Conservation (phyloP, 176 grass and related monocot genomes). For the Aegilops tauschii region DNA sequence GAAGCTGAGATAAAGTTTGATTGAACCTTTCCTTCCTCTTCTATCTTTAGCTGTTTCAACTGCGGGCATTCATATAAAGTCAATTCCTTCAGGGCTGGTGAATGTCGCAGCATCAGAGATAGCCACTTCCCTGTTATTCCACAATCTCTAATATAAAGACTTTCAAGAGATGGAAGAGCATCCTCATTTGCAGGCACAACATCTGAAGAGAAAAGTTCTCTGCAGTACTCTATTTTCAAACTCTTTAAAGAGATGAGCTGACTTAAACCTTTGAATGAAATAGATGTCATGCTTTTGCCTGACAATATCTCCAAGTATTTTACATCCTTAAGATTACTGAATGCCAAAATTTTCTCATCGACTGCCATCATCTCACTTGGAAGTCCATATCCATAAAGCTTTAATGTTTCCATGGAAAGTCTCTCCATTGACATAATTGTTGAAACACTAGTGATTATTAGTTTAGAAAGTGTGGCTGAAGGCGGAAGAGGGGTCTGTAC, state of each 20-base stretch:
- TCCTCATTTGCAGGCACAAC: not conserved
- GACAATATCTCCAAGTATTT: too few species aligned
- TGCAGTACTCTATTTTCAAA: not conserved
- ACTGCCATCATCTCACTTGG: too few species aligned
- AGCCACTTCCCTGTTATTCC: not conserved
- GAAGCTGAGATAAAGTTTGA: too few species aligned
- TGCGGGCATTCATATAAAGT: not conserved
- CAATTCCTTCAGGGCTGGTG: not conserved
- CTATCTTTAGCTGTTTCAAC: not conserved
- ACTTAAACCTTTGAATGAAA: too few species aligned
- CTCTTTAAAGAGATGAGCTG: too few species aligned
- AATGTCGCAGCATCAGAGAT: not conserved
- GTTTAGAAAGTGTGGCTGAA: not conserved
- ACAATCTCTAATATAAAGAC: fast-evolving
- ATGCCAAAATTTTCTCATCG: too few species aligned
- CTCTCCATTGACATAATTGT: not conserved
- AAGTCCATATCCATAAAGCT: too few species aligned
- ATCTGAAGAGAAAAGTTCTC: not conserved
- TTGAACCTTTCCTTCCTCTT: not conserved
- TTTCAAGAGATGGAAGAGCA: not conserved
- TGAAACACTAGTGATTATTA: not conserved
- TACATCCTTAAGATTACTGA: too few species aligned
- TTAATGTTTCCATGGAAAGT: not conserved
- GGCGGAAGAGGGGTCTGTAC: conserved; percentile 7
- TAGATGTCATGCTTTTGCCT: too few species aligned